These are phyloP conservation scores for Infundibulicybe gibba DNA, from an alignment of 768 basidiomycete genomes.

Conservation along the genomic window DNA sequence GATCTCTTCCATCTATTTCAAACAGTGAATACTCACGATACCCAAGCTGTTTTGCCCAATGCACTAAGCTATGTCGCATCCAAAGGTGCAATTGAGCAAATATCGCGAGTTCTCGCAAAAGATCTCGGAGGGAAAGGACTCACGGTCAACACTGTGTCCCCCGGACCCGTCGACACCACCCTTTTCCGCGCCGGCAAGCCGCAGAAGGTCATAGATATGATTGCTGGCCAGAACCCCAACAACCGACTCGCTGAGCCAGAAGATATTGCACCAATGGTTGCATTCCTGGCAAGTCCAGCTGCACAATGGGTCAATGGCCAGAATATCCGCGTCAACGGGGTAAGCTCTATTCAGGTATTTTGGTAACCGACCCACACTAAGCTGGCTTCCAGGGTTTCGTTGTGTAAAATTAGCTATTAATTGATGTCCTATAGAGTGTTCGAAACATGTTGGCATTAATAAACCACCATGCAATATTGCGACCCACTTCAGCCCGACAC, in stretches of 20 bases:
- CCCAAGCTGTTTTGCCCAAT: slow-evolving; percentile 37
- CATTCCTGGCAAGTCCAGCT: slow-evolving; percentile 48
- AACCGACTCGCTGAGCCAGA: slow-evolving; percentile 45
- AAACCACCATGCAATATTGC: too few species aligned
- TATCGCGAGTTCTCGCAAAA: slow-evolving; percentile 53
- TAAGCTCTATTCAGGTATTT: slow-evolving; percentile 20
- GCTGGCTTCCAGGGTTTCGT: slow-evolving; percentile 4
- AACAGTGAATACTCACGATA: background rate
- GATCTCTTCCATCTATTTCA: slow-evolving; percentile 1
- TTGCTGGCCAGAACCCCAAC: slow-evolving; percentile 42
- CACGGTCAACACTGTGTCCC: slow-evolving; percentile 55
- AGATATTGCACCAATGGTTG: slow-evolving; percentile 51
- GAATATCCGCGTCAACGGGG: slow-evolving; percentile 55
- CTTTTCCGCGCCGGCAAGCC: slow-evolving; percentile 55
- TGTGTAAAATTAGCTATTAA: background rate
- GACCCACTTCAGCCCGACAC: too few species aligned
- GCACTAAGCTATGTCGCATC: slow-evolving; percentile 50
- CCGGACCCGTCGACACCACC: slow-evolving; percentile 53
- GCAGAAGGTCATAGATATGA: slow-evolving; percentile 37
- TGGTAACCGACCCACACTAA: background rate
- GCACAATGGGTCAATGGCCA: slow-evolving; percentile 58
- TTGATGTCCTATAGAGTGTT: background rate
- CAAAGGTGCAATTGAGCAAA: slow-evolving; percentile 59
- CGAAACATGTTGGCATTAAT: too few species aligned
- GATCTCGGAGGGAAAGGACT: slow-evolving; percentile 51